phyloP scores from a whole-genome alignment of 352 stramenopile genomes.

The Lagenidium giganteum region DNA sequence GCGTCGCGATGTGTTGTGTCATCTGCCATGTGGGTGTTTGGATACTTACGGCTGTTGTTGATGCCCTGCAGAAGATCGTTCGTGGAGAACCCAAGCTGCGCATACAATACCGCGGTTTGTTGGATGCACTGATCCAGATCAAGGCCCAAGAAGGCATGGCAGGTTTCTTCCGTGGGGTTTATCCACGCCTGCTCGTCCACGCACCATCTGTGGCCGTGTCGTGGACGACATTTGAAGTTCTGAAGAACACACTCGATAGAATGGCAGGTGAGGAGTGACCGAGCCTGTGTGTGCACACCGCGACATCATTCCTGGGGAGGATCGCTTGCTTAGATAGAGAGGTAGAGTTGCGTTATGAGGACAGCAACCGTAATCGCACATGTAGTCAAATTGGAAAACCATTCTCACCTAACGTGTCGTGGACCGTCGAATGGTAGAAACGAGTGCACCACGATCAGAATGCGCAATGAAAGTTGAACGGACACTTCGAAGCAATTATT shows the following conservation, averaged over 20 bases:
- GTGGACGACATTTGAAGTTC: constrained; percentile 99
- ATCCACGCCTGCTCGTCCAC: constrained; percentile 93
- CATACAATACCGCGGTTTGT: constrained; percentile 65
- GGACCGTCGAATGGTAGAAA: too few species aligned
- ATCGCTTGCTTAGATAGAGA: not conserved
- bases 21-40: constrained; percentile 2
- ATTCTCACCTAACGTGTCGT: too few species aligned
- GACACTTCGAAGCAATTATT: too few species aligned
- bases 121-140: constrained; percentile 85
- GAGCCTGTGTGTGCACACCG: not conserved
- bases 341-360: too few species aligned
- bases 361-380: too few species aligned
- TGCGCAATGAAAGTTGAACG: too few species aligned
- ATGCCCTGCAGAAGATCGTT: constrained; percentile 7
- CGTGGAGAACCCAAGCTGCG: constrained; percentile 44
- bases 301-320: too few species aligned
- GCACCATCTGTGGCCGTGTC: constrained; percentile 97
- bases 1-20: not conserved
- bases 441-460: too few species aligned
- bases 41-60: not conserved
- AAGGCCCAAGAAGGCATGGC: constrained; percentile 89
- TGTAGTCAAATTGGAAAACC: too few species aligned
- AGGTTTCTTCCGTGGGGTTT: constrained; percentile 95
- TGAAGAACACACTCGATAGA: constrained; percentile 81
- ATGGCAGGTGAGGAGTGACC: constrained; percentile 21